Conservation (phyloP, 345 rosid species). For the Eucalyptus dawsonii region DNA sequence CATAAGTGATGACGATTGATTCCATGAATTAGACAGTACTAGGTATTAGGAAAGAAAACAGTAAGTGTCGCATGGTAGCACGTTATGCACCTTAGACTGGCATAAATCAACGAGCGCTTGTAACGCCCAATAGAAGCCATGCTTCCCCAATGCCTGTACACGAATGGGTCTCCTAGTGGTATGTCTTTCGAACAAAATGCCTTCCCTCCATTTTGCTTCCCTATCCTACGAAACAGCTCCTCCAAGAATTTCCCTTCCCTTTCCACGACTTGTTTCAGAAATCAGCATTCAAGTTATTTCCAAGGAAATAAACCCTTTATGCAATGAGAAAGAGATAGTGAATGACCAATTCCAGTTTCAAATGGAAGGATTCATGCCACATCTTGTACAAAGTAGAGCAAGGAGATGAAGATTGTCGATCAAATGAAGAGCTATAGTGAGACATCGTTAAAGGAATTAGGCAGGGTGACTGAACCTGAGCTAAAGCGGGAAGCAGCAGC, state of each 20-base stretch:
- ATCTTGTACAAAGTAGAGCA: background rate
- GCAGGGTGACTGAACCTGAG: conserved; percentile 20
- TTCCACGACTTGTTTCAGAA: conserved; percentile 40
- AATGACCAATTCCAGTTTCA: background rate
- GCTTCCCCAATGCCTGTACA: conserved; percentile 56
- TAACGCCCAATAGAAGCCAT: conserved; percentile 69
- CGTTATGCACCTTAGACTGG: conserved; percentile 36
- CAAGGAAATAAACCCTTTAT: background rate
- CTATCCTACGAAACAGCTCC: conserved; percentile 35
- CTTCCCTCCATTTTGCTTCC: conserved; percentile 38
- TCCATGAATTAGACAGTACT: background rate
- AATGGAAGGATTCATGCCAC: background rate
- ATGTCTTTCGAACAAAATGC: conserved; percentile 27
- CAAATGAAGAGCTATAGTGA: background rate
- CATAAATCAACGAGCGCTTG: conserved; percentile 62
- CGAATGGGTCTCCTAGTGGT: conserved; percentile 42
- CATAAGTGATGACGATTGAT: background rate
- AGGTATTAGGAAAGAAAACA: background rate
- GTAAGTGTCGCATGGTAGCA: background rate
- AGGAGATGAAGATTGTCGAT: background rate
- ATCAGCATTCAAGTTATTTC: background rate
- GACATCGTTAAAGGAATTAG: background rate
- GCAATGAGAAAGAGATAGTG: background rate
- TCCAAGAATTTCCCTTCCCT: conserved; percentile 59
- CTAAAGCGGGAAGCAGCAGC: conserved; percentile 65